A percentile compares a stretch with the other conserved stretches of the same genome.
phyloP scores from a whole-genome alignment of 2,329 filamentous ascomycete species.

The Curvularia lunata region DNA sequence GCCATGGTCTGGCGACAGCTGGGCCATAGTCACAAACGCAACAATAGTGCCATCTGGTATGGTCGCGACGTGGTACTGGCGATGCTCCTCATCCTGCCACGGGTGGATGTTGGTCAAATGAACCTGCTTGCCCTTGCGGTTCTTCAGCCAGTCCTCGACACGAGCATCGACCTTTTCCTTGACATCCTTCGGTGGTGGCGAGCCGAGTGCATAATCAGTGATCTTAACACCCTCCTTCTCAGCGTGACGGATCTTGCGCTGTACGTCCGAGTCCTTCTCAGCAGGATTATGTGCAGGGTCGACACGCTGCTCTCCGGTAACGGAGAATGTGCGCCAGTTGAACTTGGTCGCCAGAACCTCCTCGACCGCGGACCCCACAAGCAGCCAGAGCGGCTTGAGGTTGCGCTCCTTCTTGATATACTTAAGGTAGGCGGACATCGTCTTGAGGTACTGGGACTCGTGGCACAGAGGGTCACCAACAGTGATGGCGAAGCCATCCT shows the following conservation, averaged over 20 bases:
- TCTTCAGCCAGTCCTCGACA: constrained; percentile 78
- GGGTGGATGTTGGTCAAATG: constrained; percentile 89
- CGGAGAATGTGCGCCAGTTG: constrained; percentile 87
- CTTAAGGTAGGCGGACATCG: constrained; percentile 75
- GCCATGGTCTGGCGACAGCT: constrained; percentile 79
- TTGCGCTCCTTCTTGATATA: constrained; percentile 73
- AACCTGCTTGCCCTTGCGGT: constrained; percentile 83
- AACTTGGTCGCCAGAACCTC: constrained; percentile 79
- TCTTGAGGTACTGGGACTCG: constrained; percentile 72
- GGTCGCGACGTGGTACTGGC: constrained; percentile 83
- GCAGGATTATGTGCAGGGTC: constrained; percentile 73
- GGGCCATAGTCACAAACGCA: constrained; percentile 81
- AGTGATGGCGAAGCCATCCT: constrained; percentile 79
- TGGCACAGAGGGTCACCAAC: constrained; percentile 90
- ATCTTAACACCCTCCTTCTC: constrained; percentile 86
- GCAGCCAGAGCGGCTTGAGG: constrained; percentile 85
- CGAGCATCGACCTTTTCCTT: constrained; percentile 72
- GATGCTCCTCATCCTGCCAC: constrained; percentile 83
- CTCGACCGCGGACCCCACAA: constrained; percentile 80
- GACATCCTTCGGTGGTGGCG: constrained; percentile 69
- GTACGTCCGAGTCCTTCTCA: constrained; percentile 68
- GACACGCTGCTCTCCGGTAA: constrained; percentile 86
- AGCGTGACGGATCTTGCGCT: constrained; percentile 78
- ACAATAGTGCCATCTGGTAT: constrained; percentile 74
- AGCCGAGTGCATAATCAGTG: constrained; percentile 71